phyloP scores from a whole-genome alignment of 352 stramenopile genomes.

The Phytophthora cryptogea region DNA sequence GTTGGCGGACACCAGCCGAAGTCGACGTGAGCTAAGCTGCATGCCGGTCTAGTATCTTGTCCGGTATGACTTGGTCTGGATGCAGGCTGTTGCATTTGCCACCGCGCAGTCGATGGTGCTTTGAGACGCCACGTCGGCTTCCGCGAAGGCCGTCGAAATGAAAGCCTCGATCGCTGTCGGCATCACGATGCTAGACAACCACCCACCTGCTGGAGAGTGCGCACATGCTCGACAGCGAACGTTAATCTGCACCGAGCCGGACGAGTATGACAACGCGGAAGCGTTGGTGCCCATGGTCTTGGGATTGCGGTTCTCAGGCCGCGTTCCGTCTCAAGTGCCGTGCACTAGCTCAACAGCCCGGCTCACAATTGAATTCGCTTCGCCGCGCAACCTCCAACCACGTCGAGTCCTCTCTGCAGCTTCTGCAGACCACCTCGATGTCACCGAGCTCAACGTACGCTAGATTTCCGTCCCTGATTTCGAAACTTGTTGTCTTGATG shows the following conservation, averaged over 20 bases:
- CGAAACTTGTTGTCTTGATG: neutral
- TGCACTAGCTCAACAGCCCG: neutral
- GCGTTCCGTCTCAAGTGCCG: conserved; percentile 7
- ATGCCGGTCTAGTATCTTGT: too few relatives aligned
- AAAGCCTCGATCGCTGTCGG: neutral
- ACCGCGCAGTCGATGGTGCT: too few relatives aligned
- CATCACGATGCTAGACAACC: neutral
- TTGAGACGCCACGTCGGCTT: too few relatives aligned
- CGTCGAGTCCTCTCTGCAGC: neutral
- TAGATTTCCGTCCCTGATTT: too few relatives aligned
- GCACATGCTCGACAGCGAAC: neutral
- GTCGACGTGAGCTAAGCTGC: too few relatives aligned
- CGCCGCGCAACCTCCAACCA: neutral
- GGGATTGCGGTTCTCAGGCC: too few relatives aligned
- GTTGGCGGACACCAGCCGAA: too few relatives aligned
- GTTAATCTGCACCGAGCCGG: neutral
- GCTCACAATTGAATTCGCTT: conserved; percentile 19
- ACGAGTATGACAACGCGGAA: neutral
- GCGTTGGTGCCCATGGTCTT: too few relatives aligned
- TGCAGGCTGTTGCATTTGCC: too few relatives aligned
- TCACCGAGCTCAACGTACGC: conserved; percentile 6
- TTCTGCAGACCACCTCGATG: conserved; percentile 4
- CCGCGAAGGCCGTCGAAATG: too few relatives aligned
- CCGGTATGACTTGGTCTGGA: too few relatives aligned
- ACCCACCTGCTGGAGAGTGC: neutral